Conservation (phyloP, 2,329 filamentous ascomycete species). For the Lasiodiplodia sp. region DNA sequence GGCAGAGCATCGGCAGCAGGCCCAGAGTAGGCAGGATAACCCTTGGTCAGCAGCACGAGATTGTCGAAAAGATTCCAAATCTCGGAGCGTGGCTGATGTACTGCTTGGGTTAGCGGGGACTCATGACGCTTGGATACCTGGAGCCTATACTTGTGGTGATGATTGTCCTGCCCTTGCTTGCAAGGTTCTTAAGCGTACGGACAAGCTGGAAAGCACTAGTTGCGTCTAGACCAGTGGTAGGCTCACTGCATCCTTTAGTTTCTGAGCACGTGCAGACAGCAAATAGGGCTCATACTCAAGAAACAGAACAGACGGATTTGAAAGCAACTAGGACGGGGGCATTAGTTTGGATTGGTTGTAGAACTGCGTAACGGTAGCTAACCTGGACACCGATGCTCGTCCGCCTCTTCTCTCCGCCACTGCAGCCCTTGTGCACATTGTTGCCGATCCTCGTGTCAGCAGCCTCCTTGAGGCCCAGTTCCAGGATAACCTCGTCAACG, state of each 20-base stretch:
- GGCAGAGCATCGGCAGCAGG: conserved; percentile 63
- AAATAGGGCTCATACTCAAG: conserved; percentile 59
- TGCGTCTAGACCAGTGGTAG: conserved; percentile 79
- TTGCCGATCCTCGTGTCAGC: conserved; percentile 78
- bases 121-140: not conserved
- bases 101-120: conserved; percentile 21
- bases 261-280: not conserved
- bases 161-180: conserved; percentile 72
- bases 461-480: conserved; percentile 78
- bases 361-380: not conserved
- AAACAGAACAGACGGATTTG: conserved; percentile 79
- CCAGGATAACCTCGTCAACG: conserved; percentile 78
- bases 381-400: conserved; percentile 78
- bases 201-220: conserved; percentile 79
- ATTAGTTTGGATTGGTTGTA: not conserved
- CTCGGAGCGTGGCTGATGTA: conserved; percentile 80
- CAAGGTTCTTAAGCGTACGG: conserved; percentile 71
- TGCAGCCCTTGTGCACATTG: conserved; percentile 75
- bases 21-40: conserved; percentile 73
- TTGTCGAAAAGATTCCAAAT: conserved; percentile 82
- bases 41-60: conserved; percentile 71
- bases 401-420: conserved; percentile 78
- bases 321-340: conserved; percentile 59
- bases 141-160: conserved; percentile 64
- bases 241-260: conserved; percentile 56